These are phyloP conservation scores for Sarcomyxa edulis DNA, from an alignment of 768 basidiomycete genomes.

Conservation along the genomic window DNA sequence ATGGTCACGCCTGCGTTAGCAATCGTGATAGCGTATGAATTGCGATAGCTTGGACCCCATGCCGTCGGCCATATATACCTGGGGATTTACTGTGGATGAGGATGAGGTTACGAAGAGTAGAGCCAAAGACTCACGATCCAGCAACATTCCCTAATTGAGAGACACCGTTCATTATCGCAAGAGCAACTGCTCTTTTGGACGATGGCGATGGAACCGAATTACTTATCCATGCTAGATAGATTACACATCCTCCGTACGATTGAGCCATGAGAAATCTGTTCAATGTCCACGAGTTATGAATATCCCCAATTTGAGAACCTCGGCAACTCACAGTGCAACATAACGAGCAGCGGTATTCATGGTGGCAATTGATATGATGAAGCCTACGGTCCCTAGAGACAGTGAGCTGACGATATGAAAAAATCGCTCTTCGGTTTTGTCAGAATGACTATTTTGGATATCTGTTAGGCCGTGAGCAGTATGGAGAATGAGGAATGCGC, in stretches of 20 bases:
- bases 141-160: conserved; percentile 5
- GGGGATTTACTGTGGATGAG: neutral
- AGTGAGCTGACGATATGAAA: conserved; percentile 4
- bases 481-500: neutral
- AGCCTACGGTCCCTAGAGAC: conserved; percentile 2
- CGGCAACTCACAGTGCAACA: conserved; percentile 4
- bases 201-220: conserved; percentile 4
- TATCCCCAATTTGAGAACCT: neutral
- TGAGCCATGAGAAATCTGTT: conserved; percentile 5
- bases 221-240: conserved; percentile 3
- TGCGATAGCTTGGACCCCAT: conserved; percentile 8
- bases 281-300: neutral
- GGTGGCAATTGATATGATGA: conserved; percentile 3
- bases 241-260: conserved; percentile 1
- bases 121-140: conserved; percentile 8
- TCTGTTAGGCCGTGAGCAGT: neutral
- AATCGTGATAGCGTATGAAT: conserved; percentile 52
- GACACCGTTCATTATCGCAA: conserved; percentile 2
- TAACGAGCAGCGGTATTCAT: conserved; percentile 6
- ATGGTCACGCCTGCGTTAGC: conserved; percentile 45
- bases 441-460: conserved; percentile 1
- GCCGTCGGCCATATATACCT: conserved; percentile 9
- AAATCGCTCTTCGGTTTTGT: conserved; percentile 4
- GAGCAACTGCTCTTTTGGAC: conserved; percentile 5
- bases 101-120: neutral